A percentile compares a stretch with the other conserved stretches of the same genome.
Conservation (phyloP, 805 yeast species). For the Saturnispora galanensis region DNA sequence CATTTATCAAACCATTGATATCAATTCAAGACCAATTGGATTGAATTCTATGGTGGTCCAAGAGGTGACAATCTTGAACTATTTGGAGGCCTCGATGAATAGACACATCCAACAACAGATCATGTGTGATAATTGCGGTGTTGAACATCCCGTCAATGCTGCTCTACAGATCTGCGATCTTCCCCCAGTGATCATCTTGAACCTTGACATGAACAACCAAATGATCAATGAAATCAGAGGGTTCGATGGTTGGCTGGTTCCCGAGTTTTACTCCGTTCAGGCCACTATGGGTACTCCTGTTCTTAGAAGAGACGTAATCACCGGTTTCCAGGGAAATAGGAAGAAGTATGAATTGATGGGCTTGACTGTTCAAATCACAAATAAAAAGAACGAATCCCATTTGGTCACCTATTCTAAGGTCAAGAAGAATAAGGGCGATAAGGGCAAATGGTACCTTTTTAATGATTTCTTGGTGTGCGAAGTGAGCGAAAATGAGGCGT, state of each 20-base stretch:
- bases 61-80: constrained; percentile 38
- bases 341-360: constrained; percentile 55
- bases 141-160: constrained; percentile 45
- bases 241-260: constrained; percentile 49
- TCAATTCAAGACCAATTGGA: constrained; percentile 30
- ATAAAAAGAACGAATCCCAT: constrained; percentile 45
- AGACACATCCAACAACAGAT: constrained; percentile 40
- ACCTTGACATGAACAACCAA: constrained; percentile 43
- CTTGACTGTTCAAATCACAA: constrained; percentile 56
- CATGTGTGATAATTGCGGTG: constrained; percentile 42
- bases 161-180: constrained; percentile 40
- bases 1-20: constrained; percentile 33
- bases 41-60: constrained; percentile 17
- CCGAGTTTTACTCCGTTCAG: constrained; percentile 40
- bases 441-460: constrained; percentile 61
- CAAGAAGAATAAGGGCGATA: constrained; percentile 10
- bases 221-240: constrained; percentile 44
- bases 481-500: constrained; percentile 66
- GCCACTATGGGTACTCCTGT: constrained; percentile 21
- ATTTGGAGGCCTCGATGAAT: constrained; percentile 53
- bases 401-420: constrained; percentile 36
- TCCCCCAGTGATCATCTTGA: constrained; percentile 58
- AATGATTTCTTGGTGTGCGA: constrained; percentile 84
- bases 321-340: constrained; percentile 14
- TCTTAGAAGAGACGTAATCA: constrained; percentile 19